Evolutionary conservation across 768 basidiomycete genomes (phyloP), one percentile per base, ranked within the genome.

Genomic region (Leccinum disarticulatum): DNA sequence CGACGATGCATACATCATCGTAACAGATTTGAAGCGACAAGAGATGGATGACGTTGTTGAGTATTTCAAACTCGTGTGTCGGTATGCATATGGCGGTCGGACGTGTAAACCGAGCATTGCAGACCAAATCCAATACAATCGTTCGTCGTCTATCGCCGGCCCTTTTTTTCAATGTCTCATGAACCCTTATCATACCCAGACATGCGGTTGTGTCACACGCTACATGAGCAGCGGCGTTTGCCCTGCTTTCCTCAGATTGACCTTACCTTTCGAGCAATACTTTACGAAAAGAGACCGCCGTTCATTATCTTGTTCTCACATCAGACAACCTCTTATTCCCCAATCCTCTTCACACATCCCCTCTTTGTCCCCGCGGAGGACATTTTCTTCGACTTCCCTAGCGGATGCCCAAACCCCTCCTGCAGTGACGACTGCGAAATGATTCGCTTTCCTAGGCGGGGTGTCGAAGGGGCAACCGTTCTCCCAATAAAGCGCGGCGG

Each of bases 201-300:
- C 71, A 88, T 88, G 81, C 85, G 85, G 27, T 74, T 91, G 50
- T 83, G 78, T 59, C 87, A 89, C 67, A 82, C 83, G 10, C 78
- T 91, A 55, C 81, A 84, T 59, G 82, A 83, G 48, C 86, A 88
- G 66, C 83, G 83, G 35, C 83, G 89, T n/a, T 86, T 83, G 6
- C 89, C 89, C 0, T 91, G 89, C 71, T 90, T 91, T 72, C 89
- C 89, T 6, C 89, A 91, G 73, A 87, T 91, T 74, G 89, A 91
- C 74, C 81, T 91, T 60, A 84, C 85, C 36, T 79, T 91, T 55
- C 87, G 89, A 41, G 88, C 88, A 13, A 86, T 91, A 65, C 78
- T 91, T 4, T 80, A 85, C 75, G 88, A 91, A 73, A 90, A 90
- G 68, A 81, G 79, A 53, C 89, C 89, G 5, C 88, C 86, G 38